Conservation (phyloP, 805 yeast genomes). For the Nakazawaea ernobii region DNA sequence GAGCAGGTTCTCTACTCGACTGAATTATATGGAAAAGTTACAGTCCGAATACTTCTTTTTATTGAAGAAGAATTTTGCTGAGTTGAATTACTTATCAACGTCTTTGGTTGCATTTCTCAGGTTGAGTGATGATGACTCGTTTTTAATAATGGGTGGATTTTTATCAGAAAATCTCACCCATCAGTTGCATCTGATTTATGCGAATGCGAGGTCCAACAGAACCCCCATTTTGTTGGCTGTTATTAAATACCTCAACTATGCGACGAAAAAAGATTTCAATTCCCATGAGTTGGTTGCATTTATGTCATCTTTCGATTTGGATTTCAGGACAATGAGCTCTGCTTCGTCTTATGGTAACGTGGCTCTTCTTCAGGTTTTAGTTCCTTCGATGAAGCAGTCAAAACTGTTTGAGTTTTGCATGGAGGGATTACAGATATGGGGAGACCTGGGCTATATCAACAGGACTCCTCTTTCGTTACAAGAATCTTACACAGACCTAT, state of each 20-base stretch:
- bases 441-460: background rate
- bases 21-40: background rate
- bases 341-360: background rate
- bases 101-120: background rate
- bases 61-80: background rate
- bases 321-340: background rate
- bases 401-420: background rate
- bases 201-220: background rate
- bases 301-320: background rate
- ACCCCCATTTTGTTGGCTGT: background rate
- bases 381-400: background rate
- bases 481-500: conserved; percentile 39
- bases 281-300: background rate
- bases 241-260: background rate
- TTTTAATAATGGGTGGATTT: background rate
- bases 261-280: background rate
- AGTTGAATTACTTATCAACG: background rate
- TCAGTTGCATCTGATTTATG: background rate
- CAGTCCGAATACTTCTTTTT: background rate
- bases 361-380: background rate
- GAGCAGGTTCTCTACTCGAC: background rate
- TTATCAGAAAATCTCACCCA: background rate
- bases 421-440: conserved; percentile 3
- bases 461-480: conserved; percentile 27
- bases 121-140: background rate